phyloP scores from a whole-genome alignment of 225 moss, liverwort and hornwort species.

The Anthoceros angustus region DNA sequence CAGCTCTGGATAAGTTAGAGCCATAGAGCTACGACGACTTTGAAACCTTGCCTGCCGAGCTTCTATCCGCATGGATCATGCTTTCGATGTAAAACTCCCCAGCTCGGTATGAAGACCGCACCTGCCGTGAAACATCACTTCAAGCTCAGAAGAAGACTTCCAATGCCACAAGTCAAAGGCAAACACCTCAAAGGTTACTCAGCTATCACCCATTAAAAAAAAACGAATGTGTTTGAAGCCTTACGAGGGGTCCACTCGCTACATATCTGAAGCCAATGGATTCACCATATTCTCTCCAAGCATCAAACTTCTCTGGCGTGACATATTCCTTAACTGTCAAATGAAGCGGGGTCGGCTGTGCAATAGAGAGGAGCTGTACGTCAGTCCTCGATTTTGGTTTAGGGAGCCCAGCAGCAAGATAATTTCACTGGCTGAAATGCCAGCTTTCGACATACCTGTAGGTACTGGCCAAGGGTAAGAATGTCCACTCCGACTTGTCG shows the following conservation, averaged over 20 bases:
- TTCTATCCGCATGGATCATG: slow-evolving; percentile 2
- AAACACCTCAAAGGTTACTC: background rate
- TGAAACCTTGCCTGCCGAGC: background rate
- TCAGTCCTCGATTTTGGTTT: too few species aligned
- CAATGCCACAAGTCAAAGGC: background rate
- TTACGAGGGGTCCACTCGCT: slow-evolving; percentile 85
- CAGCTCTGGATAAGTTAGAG: too few species aligned
- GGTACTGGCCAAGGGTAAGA: slow-evolving; percentile 78
- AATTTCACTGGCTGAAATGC: background rate
- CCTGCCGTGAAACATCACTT: background rate
- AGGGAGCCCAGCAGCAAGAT: background rate
- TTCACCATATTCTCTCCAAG: slow-evolving; percentile 69
- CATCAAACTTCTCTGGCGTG: slow-evolving; percentile 74
- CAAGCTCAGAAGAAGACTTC: too few species aligned
- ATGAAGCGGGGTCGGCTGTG: slow-evolving; percentile 81
- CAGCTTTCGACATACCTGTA: slow-evolving; percentile 35
- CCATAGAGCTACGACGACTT: too few species aligned
- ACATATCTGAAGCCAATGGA: slow-evolving; percentile 95
- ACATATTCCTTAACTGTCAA: slow-evolving; percentile 89
- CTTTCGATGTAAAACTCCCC: background rate
- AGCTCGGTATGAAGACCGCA: background rate
- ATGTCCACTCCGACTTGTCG: slow-evolving; percentile 76
- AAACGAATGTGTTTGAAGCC: background rate
- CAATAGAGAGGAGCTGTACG: background rate
- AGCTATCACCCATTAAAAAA: background rate